Evolutionary conservation across 2,329 filamentous ascomycete genomes (phyloP).

Genomic region (Drechslerella coelobrocha): DNA sequence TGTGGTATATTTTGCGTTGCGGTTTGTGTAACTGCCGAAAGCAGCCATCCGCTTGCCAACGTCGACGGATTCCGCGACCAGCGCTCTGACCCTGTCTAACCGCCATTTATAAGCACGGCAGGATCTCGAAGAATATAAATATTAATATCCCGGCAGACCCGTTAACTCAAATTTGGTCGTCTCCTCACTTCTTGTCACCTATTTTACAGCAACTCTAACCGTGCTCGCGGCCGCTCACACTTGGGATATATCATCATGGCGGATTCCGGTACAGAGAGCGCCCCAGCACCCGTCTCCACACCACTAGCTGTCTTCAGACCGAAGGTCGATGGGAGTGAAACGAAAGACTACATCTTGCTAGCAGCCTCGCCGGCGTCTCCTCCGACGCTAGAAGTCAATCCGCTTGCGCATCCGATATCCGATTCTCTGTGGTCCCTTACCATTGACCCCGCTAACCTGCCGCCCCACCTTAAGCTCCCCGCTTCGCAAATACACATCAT

Average conservation of each 20-base stretch:
- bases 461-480: conserved; percentile 45
- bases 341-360: conserved; percentile 30
- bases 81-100: not conserved
- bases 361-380: conserved; percentile 26
- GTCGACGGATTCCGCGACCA: not conserved
- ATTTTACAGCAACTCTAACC: not conserved
- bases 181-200: not conserved
- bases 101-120: conserved; percentile 20
- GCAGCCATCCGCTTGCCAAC: conserved; percentile 4
- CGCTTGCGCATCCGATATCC: conserved; percentile 26
- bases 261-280: conserved; percentile 8
- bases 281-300: conserved; percentile 17
- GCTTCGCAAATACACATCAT: conserved; percentile 42
- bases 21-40: conserved; percentile 44
- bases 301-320: conserved; percentile 42
- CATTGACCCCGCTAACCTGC: conserved; percentile 38
- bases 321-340: conserved; percentile 11
- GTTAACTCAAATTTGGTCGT: not conserved
- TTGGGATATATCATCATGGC: conserved; percentile 20
- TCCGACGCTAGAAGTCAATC: conserved; percentile 37
- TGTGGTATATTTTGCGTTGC: conserved; percentile 41
- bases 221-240: not conserved
- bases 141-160: not conserved
- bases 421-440: conserved; percentile 26
- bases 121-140: conserved; percentile 7